Base-by-base conservation (phyloP, 768 basidiomycete genomes). In the Jaapia argillacea region DNA sequence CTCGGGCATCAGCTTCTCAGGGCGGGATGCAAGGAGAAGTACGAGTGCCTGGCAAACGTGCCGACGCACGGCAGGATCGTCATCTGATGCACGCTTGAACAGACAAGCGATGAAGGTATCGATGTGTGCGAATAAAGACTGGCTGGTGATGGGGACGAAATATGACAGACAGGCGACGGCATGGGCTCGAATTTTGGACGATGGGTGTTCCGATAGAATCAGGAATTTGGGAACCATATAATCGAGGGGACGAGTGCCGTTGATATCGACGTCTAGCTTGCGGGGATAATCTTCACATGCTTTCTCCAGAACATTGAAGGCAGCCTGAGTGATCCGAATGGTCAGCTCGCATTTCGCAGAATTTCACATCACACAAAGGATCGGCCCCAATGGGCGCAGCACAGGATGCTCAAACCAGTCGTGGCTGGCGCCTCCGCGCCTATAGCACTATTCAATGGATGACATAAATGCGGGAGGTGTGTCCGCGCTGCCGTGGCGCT, bases 171-270 rank as follows among this genome's bases (percentile, higher is more conserved):
- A 94, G n/a, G 87, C 85, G 45, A 98, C 79, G 12, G 92, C 89
- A 61, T 92, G 87, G 22, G 86, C 77, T 45, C 94, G 85, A 75
- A 98, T 92, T 69, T 91, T 92, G 28, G 86, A 65, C 28, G 77
- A 78, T 0, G 78, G 74, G 51, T 98, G 90, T 49, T 90, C 86
- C 41, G 91, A 81, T 55, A 92, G 79, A 51, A 76, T 58, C 51
- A 99, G 77, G 67, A 98, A 94, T 62, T 93, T 91, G 44, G 92
- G 92, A 53, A 98, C 85, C 81, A 99, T 91, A 60, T 79, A 90
- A 64, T 98, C 90, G 52, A 99, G 78, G 0, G 93, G 90, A 40
- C 90, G 76, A n/a, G 81, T 79, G 42, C 94, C 94, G 54, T 81
- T 81, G 56, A 98, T 87, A 49, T 93, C 86, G 49, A 97, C 76